phyloP scores from a whole-genome alignment of 2,329 filamentous ascomycete genomes.

The Claviceps pusilla region DNA sequence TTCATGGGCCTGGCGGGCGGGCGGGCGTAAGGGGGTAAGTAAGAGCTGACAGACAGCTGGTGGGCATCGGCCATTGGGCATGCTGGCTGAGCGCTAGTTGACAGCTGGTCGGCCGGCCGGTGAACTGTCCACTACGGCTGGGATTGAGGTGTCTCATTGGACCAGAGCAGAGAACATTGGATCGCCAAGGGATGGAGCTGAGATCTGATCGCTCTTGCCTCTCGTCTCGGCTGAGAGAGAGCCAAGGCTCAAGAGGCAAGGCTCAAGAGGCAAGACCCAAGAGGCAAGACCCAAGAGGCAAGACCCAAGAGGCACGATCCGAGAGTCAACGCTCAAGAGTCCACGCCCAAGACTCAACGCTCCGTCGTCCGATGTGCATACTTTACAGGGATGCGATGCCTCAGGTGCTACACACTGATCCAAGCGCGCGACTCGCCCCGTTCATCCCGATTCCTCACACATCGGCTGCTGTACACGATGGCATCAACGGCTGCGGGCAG shows the following conservation, averaged over 20 bases:
- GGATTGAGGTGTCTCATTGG: background rate
- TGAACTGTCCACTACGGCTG: background rate
- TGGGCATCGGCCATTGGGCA: background rate
- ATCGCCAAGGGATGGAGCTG: background rate
- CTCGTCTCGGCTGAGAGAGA: background rate
- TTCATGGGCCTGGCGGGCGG: background rate
- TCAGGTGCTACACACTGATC: background rate
- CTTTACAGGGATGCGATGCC: background rate
- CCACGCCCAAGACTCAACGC: background rate
- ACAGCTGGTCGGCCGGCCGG: background rate
- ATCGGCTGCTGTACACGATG: background rate
- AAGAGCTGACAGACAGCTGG: background rate
- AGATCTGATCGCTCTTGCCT: slow-evolving; percentile 1
- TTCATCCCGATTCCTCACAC: background rate
- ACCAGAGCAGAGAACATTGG: background rate
- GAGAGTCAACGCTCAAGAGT: too few species aligned
- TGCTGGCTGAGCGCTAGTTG: background rate
- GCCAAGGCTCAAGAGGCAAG: background rate
- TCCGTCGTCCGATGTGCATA: background rate
- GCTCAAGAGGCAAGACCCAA: too few species aligned
- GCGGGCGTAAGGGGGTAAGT: background rate
- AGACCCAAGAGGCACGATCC: too few species aligned
- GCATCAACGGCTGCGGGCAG: background rate
- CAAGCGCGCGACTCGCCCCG: background rate
- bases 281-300: too few species aligned